Evolutionary conservation across 768 basidiomycete species (phyloP).

Genomic region (Russula ochroleuca): DNA sequence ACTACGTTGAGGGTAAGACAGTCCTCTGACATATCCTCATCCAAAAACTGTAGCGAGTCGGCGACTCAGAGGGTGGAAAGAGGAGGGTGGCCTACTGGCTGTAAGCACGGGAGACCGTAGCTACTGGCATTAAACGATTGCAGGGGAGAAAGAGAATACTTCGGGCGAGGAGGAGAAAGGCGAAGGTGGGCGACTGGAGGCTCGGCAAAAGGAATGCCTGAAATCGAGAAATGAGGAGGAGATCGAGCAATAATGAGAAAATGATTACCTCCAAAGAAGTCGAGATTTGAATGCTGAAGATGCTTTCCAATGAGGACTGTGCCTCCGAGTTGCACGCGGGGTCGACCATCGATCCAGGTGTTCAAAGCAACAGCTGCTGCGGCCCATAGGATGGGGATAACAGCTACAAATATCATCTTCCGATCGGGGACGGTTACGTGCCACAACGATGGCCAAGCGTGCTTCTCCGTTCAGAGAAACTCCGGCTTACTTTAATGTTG

Average conservation of each 20-base stretch:
- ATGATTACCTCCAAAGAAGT: conserved; percentile 35
- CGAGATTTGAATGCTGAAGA: conserved; percentile 26
- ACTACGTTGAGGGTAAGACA: conserved; percentile 48
- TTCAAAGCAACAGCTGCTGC: neutral
- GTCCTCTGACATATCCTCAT: conserved; percentile 39
- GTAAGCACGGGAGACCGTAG: conserved; percentile 34
- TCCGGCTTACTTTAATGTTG: conserved; percentile 31
- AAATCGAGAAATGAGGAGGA: neutral
- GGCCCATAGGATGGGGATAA: neutral
- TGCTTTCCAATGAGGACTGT: conserved; percentile 30
- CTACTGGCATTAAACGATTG: conserved; percentile 33
- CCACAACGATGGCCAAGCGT: conserved; percentile 10
- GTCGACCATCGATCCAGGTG: neutral
- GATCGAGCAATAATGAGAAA: too few relatives aligned
- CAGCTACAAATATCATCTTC: too few relatives aligned
- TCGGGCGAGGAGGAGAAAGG: conserved; percentile 31
- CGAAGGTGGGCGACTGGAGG: conserved; percentile 34
- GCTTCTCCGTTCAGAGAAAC: conserved; percentile 38
- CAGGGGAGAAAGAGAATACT: conserved; percentile 24
- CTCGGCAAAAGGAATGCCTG: conserved; percentile 38
- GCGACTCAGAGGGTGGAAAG: neutral
- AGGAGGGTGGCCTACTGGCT: conserved; percentile 23
- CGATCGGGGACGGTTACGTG: neutral
- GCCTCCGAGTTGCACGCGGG: conserved; percentile 26
- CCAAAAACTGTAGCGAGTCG: neutral